phyloP scores from a whole-genome alignment of 176 grass and related monocot species.

The Aegilops sharonensis region DNA sequence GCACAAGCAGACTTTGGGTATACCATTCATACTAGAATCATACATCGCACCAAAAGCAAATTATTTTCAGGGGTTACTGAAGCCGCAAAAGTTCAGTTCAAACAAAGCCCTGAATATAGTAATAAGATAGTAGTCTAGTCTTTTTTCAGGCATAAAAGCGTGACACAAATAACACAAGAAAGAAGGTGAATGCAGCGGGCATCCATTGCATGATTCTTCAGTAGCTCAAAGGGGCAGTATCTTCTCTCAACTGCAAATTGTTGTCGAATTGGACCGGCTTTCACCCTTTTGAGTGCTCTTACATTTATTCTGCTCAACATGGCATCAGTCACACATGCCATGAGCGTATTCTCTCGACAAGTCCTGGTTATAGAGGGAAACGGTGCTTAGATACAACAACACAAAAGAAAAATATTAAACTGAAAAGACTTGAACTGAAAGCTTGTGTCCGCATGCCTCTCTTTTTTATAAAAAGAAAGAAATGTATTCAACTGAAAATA shows the following conservation, averaged over 20 bases:
- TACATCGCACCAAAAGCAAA: background rate
- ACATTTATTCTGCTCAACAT: background rate
- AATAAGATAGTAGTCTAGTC: too few species aligned
- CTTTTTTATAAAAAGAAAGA: background rate
- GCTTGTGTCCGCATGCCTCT: background rate
- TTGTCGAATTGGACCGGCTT: background rate
- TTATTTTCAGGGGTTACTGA: background rate
- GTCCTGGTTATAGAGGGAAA: background rate
- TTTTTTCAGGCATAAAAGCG: too few species aligned
- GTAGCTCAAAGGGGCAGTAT: background rate
- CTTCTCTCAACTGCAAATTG: background rate
- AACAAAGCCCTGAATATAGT: background rate
- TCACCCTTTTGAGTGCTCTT: background rate
- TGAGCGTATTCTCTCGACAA: background rate
- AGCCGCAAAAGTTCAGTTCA: background rate
- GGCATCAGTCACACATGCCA: background rate
- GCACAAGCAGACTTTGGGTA: too few species aligned
- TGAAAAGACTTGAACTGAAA: background rate
- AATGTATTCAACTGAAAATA: background rate
- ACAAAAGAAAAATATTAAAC: too few species aligned
- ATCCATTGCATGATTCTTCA: background rate
- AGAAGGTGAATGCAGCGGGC: background rate
- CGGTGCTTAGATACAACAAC: background rate
- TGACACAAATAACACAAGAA: too few species aligned
- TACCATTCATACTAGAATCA: background rate